These are phyloP conservation scores for Macrophomina pseudophaseolina DNA, from an alignment of 2,329 filamentous ascomycete species.

Conservation along the genomic window DNA sequence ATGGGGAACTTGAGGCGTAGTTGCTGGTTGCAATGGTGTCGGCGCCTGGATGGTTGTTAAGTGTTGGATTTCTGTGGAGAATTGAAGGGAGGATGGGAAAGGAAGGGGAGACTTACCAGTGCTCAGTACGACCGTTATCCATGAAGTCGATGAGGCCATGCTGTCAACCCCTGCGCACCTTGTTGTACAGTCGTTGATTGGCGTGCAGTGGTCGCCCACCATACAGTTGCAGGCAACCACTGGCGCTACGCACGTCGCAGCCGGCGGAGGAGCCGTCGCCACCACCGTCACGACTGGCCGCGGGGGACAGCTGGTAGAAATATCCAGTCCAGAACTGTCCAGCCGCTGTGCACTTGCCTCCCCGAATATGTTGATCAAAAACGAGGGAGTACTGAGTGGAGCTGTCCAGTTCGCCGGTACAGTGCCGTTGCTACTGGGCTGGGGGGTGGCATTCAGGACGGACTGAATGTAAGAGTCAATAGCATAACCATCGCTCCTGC, in stretches of 20 bases:
- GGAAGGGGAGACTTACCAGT: constrained; percentile 24
- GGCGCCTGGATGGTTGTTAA: background rate
- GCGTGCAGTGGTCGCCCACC: constrained; percentile 3
- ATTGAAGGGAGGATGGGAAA: background rate
- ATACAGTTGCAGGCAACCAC: constrained; percentile 19
- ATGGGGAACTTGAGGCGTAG: constrained; percentile 22
- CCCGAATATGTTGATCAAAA: background rate
- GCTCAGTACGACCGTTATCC: constrained; percentile 19
- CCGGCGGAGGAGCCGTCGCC: background rate
- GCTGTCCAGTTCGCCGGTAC: background rate
- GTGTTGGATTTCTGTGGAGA: background rate
- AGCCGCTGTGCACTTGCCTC: background rate
- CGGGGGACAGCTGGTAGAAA: constrained; percentile 6
- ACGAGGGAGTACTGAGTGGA: background rate
- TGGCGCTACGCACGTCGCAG: constrained; percentile 4
- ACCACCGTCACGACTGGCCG: background rate
- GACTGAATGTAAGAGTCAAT: constrained; percentile 16
- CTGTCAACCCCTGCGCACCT: constrained; percentile 15
- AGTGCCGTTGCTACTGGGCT: constrained; percentile 44
- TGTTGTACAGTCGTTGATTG: constrained; percentile 30
- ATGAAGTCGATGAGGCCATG: background rate
- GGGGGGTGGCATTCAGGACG: constrained; percentile 31
- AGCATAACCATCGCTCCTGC: background rate
- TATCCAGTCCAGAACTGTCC: background rate
- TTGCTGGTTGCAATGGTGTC: background rate